Percentiles rank a stretch among this genome's conserved stretches.
phyloP scores from a whole-genome alignment of 345 rosid species.

The Syzygium grande region DNA sequence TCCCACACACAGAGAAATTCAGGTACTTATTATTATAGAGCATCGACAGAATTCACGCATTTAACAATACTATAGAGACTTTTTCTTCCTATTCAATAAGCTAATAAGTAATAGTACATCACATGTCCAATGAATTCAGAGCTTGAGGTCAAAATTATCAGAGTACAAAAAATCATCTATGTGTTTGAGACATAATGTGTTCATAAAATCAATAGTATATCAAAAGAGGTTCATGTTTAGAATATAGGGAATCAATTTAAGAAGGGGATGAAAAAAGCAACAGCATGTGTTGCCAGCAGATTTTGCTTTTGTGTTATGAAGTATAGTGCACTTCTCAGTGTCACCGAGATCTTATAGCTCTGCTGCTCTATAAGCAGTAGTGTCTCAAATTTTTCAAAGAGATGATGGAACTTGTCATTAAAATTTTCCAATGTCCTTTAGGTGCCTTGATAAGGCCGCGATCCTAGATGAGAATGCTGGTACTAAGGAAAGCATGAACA shows the following conservation, averaged over 20 bases:
- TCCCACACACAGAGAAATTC: slow-evolving; percentile 48
- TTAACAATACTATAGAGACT: not conserved
- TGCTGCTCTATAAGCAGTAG: not conserved
- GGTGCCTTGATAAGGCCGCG: slow-evolving; percentile 86
- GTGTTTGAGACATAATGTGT: not conserved
- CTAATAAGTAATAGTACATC: not conserved
- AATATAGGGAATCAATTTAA: not conserved
- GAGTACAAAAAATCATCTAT: not conserved
- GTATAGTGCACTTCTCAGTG: not conserved
- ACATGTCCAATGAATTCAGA: not conserved
- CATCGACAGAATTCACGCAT: not conserved
- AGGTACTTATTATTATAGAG: slow-evolving; percentile 18
- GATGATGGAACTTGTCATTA: not conserved
- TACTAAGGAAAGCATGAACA: slow-evolving; percentile 16
- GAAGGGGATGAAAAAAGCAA: not conserved
- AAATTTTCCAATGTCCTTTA: slow-evolving; percentile 2
- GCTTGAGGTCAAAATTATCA: not conserved
- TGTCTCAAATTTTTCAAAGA: not conserved
- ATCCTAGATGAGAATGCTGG: slow-evolving; percentile 17
- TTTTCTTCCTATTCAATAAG: not conserved
- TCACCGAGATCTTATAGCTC: not conserved
- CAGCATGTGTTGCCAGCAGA: not conserved
- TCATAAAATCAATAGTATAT: not conserved
- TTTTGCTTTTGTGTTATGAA: not conserved
- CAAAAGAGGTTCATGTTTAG: not conserved